Evolutionary conservation across 768 basidiomycete genomes (phyloP), one percentile per base, ranked within the genome.

Genomic region (Stropharia rugosoannulata): DNA sequence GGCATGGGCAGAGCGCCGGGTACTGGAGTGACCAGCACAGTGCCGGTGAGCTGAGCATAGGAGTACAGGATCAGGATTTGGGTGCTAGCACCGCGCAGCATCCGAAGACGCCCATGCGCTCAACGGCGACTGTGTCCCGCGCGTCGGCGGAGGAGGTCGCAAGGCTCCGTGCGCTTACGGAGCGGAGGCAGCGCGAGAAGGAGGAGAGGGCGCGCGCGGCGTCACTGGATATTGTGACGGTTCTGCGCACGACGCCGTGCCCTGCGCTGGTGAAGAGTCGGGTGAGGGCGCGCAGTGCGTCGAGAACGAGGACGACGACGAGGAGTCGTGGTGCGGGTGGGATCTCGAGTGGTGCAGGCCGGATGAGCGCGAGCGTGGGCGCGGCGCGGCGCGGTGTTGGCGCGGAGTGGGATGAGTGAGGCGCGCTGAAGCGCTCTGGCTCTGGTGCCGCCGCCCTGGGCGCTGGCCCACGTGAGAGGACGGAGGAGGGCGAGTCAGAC

Each of bases 11-110:
- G 63, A 1, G 66, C 59, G 15, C 76, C 77, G 35, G 69, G 55
- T 7, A 59, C 58, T 18, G 87, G 81, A 5, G 80, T 75, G 57
- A 93, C 69, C 19, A 80, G 73, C 15, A 90, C 75, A 0, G 83
- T 81, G 4, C 93, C 93, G 5, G 82, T 73, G 32, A 95, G 78
- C 55, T 94, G 90, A 0, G 86, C 90, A 61, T 95, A 95, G 0
- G 93, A 85, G 68, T 95, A 95, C 1, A 95, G 79, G 16, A 95
- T 82, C 15, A 90, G 72, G n/a, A n/a, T n/a, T n/a, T n/a, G n/a
- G n/a, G n/a, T n/a, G n/a, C 29, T 7, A 32, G 29, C 29, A 10
- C 29, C 2, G 1, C 29, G n/a, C n/a, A n/a, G n/a, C n/a, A n/a
- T 7, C 29, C 2, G 5, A 10, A 22, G 27, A 22, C 15, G 27